A percentile compares a stretch with the other conserved stretches of the same genome.
phyloP scores from a whole-genome alignment of 192 early-diverging fungal species.

The Paraglomus brasilianum region DNA sequence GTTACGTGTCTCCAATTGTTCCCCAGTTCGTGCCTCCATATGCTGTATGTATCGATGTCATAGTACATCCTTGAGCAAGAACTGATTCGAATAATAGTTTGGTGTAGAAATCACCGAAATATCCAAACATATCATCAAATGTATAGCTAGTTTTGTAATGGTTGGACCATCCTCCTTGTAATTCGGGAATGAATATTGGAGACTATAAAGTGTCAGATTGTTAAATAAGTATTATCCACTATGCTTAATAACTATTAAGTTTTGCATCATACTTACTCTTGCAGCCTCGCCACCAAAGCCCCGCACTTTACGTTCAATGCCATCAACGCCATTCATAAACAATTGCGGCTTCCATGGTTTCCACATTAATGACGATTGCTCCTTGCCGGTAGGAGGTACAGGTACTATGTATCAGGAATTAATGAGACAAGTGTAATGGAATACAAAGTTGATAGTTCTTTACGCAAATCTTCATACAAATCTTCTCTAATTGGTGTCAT shows the following conservation, averaged over 20 bases:
- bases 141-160: constrained; percentile 61
- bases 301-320: constrained; percentile 64
- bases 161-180: constrained; percentile 82
- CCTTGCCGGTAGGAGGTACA: constrained; percentile 52
- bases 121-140: constrained; percentile 69
- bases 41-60: constrained; percentile 66
- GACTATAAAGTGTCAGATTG: constrained; percentile 43
- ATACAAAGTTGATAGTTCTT: too few species aligned
- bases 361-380: constrained; percentile 43
- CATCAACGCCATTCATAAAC: constrained; percentile 53
- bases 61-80: constrained; percentile 66
- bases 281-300: constrained; percentile 66
- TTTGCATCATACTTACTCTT: constrained; percentile 35
- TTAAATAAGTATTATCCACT: constrained; percentile 7
- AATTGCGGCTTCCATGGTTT: constrained; percentile 55
- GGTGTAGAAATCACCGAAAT: constrained; percentile 70
- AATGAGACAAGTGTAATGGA: too few species aligned
- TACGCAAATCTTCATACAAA: too few species aligned
- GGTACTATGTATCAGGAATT: constrained; percentile 44
- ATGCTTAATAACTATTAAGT: not conserved
- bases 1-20: constrained; percentile 64
- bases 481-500: too few species aligned
- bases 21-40: constrained; percentile 86
- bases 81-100: constrained; percentile 56
- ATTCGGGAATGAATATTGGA: constrained; percentile 73